Base-by-base conservation (phyloP, 306 rosid species). In the Lablab purpureus region DNA sequence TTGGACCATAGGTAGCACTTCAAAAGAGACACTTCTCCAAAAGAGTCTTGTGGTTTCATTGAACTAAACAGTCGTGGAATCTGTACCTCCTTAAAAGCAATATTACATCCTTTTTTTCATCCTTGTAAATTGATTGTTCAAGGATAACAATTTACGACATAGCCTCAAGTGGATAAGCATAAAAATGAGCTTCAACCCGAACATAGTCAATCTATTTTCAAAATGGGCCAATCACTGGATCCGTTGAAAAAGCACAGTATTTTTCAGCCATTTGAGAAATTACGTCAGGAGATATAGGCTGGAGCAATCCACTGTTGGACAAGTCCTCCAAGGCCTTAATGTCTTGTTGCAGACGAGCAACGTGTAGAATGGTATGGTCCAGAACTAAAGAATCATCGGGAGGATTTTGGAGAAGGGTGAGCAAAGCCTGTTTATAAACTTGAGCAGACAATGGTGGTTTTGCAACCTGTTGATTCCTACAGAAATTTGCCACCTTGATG, bases 341-440 rank as follows among this genome's bases (percentile, higher is more conserved):
- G 80, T 89, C 94, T 77, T 84, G 92, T 64, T 90, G 93, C 84
- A 90, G 75, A 67, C 83, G 87, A 50, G 90, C 86, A 14, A 85
- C 82, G 2, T 86, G 92, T 37, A 84, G 80, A 81, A 86, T 73
- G 64, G 89, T 72, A 76, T 87, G 93, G 60, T 90, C 93, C 65
- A 90, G 93, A 84, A 87, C 92, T 51, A 90, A 67, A 79, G 94
- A 90, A 69, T 90, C 92, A 56, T 92, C 93, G 10, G 91, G 90
- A 72, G 92, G 83, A 51, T 83, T 89, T 67, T 87, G 88, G n/a
- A 90, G 87, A 74, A 90, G 95, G 84, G 81, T 75, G 71, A 84
- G 89, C 83, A 86, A 79, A 60, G 81, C 73, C 82, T 92, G 93
- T 59, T 82, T 81, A 78, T 90, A 89, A 71, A 89, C 87, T 85